Evolutionary conservation across 2,329 filamentous ascomycete species (phyloP).

Genomic region (Stagonosporopsis tanaceti): DNA sequence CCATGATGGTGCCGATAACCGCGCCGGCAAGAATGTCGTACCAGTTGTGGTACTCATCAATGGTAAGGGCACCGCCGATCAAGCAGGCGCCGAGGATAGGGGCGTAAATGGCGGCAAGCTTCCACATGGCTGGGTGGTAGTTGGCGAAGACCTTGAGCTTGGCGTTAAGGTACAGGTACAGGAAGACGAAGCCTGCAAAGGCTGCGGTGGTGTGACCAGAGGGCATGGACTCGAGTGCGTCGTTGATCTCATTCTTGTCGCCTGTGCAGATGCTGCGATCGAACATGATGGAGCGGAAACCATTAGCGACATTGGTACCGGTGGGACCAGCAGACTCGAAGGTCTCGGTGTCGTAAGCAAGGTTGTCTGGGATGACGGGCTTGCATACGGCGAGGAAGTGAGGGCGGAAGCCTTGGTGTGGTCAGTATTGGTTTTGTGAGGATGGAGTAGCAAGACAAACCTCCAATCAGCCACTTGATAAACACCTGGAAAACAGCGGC

Average conservation of each 20-base stretch:
- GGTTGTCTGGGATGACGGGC: conserved; percentile 60
- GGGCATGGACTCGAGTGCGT: conserved; percentile 74
- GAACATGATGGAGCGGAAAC: conserved; percentile 70
- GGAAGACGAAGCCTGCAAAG: conserved; percentile 74
- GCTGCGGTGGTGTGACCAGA: conserved; percentile 78
- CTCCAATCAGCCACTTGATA: conserved; percentile 77
- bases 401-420: conserved; percentile 52
- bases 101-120: conserved; percentile 69
- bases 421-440: neutral
- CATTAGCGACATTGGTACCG: conserved; percentile 55
- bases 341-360: conserved; percentile 30
- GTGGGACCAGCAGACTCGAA: conserved; percentile 59
- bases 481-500: conserved; percentile 81
- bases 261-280: conserved; percentile 75
- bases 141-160: conserved; percentile 79
- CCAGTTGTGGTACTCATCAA: conserved; percentile 76
- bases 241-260: conserved; percentile 69
- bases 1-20: conserved; percentile 70
- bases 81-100: conserved; percentile 73
- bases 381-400: conserved; percentile 76
- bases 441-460: conserved; percentile 50
- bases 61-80: conserved; percentile 74
- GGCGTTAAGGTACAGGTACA: conserved; percentile 78
- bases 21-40: conserved; percentile 75
- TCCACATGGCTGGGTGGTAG: conserved; percentile 78